phyloP scores from a whole-genome alignment of 768 basidiomycete species.

The Hygrophorus russula region DNA sequence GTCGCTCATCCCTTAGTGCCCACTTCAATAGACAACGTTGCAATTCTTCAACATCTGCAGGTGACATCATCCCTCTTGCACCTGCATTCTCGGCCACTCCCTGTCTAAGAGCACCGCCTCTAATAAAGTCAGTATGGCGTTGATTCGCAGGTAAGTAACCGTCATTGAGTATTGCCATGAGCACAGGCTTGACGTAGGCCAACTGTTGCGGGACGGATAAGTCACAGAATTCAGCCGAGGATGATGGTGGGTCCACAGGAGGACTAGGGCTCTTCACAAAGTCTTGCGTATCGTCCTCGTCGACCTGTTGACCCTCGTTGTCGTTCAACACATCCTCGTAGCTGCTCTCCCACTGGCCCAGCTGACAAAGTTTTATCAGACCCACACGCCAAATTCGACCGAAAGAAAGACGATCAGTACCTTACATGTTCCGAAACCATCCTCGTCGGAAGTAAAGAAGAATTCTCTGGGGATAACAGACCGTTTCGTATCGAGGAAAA shows the following conservation, averaged over 20 bases:
- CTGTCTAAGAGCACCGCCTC: slow-evolving; percentile 39
- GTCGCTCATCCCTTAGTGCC: slow-evolving; percentile 27
- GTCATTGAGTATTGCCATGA: slow-evolving; percentile 47
- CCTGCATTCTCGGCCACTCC: slow-evolving; percentile 24
- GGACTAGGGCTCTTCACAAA: slow-evolving; percentile 25
- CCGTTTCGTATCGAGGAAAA: slow-evolving; percentile 45
- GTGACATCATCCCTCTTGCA: slow-evolving; percentile 30
- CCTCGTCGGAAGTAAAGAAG: slow-evolving; percentile 50
- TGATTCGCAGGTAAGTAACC: slow-evolving; percentile 39
- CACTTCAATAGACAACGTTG: slow-evolving; percentile 26
- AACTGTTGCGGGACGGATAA: slow-evolving; percentile 50
- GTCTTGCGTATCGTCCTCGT: slow-evolving; percentile 15
- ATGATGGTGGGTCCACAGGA: slow-evolving; percentile 26
- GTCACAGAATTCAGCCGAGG: slow-evolving; percentile 27
- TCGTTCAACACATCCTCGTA: slow-evolving; percentile 29
- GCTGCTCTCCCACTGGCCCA: slow-evolving; percentile 46
- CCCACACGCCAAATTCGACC: background rate
- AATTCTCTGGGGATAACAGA: slow-evolving; percentile 31
- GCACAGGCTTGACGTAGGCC: slow-evolving; percentile 51
- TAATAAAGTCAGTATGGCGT: slow-evolving; percentile 45
- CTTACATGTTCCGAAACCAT: slow-evolving; percentile 53
- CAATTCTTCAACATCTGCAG: slow-evolving; percentile 24
- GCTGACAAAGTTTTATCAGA: slow-evolving; percentile 16
- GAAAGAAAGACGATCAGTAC: slow-evolving; percentile 18
- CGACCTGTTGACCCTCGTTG: slow-evolving; percentile 19